Percentiles rank a stretch among this genome's conserved stretches.
These are phyloP conservation scores for Yamadazyma sp. DNA, from an alignment of 805 yeast genomes.

Conservation along the genomic window DNA sequence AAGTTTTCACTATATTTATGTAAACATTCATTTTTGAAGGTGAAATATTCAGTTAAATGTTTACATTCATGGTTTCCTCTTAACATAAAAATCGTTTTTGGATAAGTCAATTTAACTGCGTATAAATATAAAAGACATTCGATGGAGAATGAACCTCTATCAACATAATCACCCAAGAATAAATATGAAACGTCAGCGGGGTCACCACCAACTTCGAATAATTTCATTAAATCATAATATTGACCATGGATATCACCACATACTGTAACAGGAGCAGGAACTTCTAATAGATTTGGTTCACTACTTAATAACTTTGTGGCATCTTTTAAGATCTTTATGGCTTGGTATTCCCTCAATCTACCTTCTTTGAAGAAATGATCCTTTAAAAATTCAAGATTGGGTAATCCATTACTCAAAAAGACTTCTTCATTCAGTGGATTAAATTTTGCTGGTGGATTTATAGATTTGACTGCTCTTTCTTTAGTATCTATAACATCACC, in stretches of 20 bases:
- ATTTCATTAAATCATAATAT: constrained; percentile 88
- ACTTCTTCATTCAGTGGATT: constrained; percentile 68
- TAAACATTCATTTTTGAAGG: constrained; percentile 85
- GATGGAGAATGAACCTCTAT: constrained; percentile 86
- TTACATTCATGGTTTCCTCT: constrained; percentile 95
- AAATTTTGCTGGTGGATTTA: constrained; percentile 63
- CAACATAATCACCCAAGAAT: constrained; percentile 94
- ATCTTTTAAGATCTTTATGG: constrained; percentile 56
- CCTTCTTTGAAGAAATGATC: constrained; percentile 82
- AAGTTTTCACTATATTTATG: constrained; percentile 69
- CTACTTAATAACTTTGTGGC: constrained; percentile 60
- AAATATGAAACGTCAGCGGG: constrained; percentile 68
- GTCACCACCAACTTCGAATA: constrained; percentile 91
- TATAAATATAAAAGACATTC: constrained; percentile 78
- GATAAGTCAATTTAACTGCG: constrained; percentile 74
- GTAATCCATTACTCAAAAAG: constrained; percentile 61
- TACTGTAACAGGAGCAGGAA: constrained; percentile 91
- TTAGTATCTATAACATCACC: constrained; percentile 55
- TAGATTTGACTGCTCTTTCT: constrained; percentile 54
- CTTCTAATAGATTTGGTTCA: constrained; percentile 77
- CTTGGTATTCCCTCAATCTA: constrained; percentile 68
- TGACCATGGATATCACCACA: constrained; percentile 99
- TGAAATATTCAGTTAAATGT: constrained; percentile 90
- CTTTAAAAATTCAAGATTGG: constrained; percentile 67
- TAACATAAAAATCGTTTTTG: constrained; percentile 71